These are phyloP conservation scores for Russula virescens DNA, from an alignment of 768 basidiomycete species.

Conservation along the genomic window DNA sequence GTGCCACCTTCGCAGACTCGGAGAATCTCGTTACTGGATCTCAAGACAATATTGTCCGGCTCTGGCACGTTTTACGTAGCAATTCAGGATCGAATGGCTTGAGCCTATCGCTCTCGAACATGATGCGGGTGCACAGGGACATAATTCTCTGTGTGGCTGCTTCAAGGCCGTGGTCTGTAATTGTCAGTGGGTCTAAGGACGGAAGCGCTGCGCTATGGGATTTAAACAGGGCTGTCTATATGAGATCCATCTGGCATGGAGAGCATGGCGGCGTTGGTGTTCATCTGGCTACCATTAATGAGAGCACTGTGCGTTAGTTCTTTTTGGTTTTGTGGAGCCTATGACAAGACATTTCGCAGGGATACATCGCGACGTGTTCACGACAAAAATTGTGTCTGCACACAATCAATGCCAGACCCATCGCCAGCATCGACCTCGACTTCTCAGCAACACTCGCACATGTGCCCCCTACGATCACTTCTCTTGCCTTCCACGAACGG, in stretches of 20 bases:
- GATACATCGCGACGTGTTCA: slow-evolving; percentile 84
- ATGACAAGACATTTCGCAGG: slow-evolving; percentile 40
- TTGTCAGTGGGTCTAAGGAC: slow-evolving; percentile 79
- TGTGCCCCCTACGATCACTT: slow-evolving; percentile 52
- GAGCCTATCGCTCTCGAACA: slow-evolving; percentile 47
- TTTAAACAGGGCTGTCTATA: slow-evolving; percentile 75
- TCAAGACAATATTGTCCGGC: slow-evolving; percentile 70
- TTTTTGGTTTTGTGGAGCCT: slow-evolving; percentile 8
- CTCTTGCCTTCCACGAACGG: slow-evolving; percentile 82
- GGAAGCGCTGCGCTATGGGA: slow-evolving; percentile 90
- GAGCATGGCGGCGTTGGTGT: slow-evolving; percentile 39
- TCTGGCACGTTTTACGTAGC: slow-evolving; percentile 60
- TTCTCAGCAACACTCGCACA: slow-evolving; percentile 40
- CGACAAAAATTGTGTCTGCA: slow-evolving; percentile 64
- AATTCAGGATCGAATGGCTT: slow-evolving; percentile 25
- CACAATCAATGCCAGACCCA: slow-evolving; percentile 79
- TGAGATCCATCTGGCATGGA: slow-evolving; percentile 73
- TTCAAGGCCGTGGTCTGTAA: slow-evolving; percentile 76
- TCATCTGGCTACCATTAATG: slow-evolving; percentile 71
- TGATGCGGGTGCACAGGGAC: slow-evolving; percentile 75
- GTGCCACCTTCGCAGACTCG: slow-evolving; percentile 72
- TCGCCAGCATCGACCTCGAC: slow-evolving; percentile 62
- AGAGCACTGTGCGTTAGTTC: slow-evolving; percentile 63
- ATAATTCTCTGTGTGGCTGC: slow-evolving; percentile 63
- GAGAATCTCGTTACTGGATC: slow-evolving; percentile 75